phyloP scores from a whole-genome alignment of 768 basidiomycete species.

The Pleurotus pulmonarius region DNA sequence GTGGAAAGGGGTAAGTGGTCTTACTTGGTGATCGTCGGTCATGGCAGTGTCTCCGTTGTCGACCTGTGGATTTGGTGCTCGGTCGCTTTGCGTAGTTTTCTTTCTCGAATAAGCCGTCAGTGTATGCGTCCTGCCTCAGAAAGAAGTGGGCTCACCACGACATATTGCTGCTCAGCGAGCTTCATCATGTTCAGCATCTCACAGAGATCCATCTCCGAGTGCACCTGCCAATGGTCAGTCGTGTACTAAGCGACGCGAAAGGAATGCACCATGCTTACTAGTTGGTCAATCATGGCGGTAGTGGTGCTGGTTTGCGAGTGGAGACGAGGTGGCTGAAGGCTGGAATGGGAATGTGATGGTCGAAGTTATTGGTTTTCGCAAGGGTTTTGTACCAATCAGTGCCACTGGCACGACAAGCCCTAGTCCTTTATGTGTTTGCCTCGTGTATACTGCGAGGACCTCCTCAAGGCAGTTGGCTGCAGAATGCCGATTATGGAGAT shows the following conservation, averaged over 20 bases:
- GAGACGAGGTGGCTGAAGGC: too few species aligned
- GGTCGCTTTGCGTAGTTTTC: conserved; percentile 32
- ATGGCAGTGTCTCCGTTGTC: conserved; percentile 39
- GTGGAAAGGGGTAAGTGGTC: conserved; percentile 4
- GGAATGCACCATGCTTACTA: not conserved
- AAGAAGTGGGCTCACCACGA: not conserved
- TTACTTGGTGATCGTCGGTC: conserved; percentile 43
- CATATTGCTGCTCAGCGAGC: conserved; percentile 22
- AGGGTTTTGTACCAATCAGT: conserved; percentile 1
- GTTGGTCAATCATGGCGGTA: not conserved
- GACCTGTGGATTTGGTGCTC: conserved; percentile 14
- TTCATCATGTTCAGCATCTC: conserved; percentile 49
- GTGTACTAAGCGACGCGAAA: not conserved
- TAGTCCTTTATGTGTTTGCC: not conserved
- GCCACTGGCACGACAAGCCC: not conserved
- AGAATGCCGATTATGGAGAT: conserved; percentile 7
- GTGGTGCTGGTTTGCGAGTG: too few species aligned
- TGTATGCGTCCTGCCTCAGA: too few species aligned
- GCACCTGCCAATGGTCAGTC: conserved; percentile 7
- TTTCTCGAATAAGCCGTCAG: conserved; percentile 33
- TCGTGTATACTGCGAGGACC: conserved; percentile 7
- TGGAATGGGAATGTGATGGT: not conserved
- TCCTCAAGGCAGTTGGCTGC: conserved; percentile 4
- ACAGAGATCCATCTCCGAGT: conserved; percentile 45
- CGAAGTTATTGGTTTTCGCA: not conserved